Base-by-base conservation (phyloP, 352 stramenopile genomes). In the Phytopythium boreale region DNA sequence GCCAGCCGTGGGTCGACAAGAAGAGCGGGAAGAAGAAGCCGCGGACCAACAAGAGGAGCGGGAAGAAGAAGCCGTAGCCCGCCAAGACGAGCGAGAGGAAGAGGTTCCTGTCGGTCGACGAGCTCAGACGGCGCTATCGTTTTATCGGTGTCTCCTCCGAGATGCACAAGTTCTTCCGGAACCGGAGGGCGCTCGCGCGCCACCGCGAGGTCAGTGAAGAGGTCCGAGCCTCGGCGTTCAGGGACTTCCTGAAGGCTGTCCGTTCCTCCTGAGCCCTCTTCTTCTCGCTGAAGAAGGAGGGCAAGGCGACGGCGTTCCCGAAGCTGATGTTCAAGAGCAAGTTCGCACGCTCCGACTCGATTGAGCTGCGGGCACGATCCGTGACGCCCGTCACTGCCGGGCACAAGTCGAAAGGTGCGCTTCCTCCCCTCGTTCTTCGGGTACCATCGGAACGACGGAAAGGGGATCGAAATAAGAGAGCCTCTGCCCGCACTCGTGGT, bases 291-390 rank as follows among this genome's bases (percentile, higher is more conserved):
- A 46, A 24, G 20, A 20, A 61, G 20, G 41, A 47, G n/a, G n/a
- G n/a, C 24, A 63, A 70, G 36, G 62, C 59, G 7, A 59, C 61
- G 2, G 52, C 61, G 1, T 71, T 63, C 22, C 50, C 64, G 4
- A 50, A 59, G 0, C 20, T 68, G 9, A 20, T 9, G 7, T 70
- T 67, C 63, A 70, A 73, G 59, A 60, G 51, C 27, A 64, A 64
- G 63, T 57, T 64, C 49, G 22, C 58, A 3, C 31, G 6, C 4
- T 65, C 63, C n/a, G 46, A 62, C 57, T 27, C 37, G 0, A 65
- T 65, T 7, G 59, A 62, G 26, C 24, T 56, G 10, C 27, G 14
- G 15, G 4, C 24, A 6, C 22, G 50, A 36, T 36, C 31, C n/a
- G n/a, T n/a, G n/a, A n/a, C n/a, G n/a, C n/a, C n/a, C n/a, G n/a